Base-by-base conservation (phyloP, 2,329 filamentous ascomycete genomes). In the Penicillium sp. region DNA sequence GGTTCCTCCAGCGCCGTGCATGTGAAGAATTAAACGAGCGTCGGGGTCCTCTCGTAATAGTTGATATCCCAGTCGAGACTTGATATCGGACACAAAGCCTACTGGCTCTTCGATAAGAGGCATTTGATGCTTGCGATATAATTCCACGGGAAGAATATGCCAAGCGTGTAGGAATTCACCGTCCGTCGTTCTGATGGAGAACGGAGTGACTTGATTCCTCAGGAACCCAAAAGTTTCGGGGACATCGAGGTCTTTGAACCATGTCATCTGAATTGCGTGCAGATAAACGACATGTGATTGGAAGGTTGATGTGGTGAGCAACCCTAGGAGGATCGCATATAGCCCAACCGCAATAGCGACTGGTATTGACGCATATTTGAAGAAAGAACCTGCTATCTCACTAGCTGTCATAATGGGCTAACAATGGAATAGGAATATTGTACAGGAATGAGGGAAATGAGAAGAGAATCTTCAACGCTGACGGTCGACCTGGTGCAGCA, bases 271-370 rank as follows among this genome's bases (percentile, higher is more conserved):
- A 7, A 85, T 71, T 2, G 74, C 72, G 63, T 86, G 78, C 1
- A 86, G 76, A 63, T 86, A 86, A 25, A 86, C 81, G 29, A 80
- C 80, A 62, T 87, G 82, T 19, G 77, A 75, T 69, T 87, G 84
- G 35, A 85, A 72, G 21, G 66, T 74, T 10, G 78, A 51, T 0
- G 66, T 73, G 0, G 78, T 79, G 42, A 83, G 75, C 3, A 82
- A 72, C 2, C 74, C 74, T 1, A 83, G 69, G 37, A 83, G 75
- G 13, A 64, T 67, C n/a, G 75, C 68, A 59, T 82, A 83, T 21
- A 79, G 49, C 5, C 68, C 72, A 23, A 71, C 62, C 1, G 57
- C 42, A 23, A 69, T 59, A 7, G 62, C 54, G 12, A 56, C 17
- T 15, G n/a, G n/a, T 7, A 45, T 45, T 31, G 23, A 56, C 8